Evolutionary conservation across 192 early-diverging fungal species (phyloP).

Genomic region (Podila epicladia): DNA sequence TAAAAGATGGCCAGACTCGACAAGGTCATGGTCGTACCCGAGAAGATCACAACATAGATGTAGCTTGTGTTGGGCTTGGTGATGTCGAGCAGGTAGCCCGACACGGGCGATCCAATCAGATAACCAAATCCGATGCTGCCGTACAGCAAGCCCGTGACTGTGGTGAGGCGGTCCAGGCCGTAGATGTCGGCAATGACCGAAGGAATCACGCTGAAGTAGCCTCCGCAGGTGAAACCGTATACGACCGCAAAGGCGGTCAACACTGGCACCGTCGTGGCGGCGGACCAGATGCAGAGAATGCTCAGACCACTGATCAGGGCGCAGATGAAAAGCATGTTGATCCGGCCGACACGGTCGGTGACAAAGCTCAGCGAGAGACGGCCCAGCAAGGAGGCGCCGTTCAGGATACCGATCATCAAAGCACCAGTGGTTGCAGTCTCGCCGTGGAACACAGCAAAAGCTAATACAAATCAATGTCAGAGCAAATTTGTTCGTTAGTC

Average conservation of each 20-base stretch:
- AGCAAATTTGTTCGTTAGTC: not conserved
- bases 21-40: slow-evolving; percentile 37
- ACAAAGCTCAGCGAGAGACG: slow-evolving; percentile 44
- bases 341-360: slow-evolving; percentile 49
- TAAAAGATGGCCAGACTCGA: slow-evolving; percentile 46
- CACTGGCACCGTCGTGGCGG: slow-evolving; percentile 22
- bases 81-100: slow-evolving; percentile 36
- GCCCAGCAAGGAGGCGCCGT: slow-evolving; percentile 44
- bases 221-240: slow-evolving; percentile 51
- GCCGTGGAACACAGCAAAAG: slow-evolving; percentile 39
- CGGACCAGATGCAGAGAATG: slow-evolving; percentile 47
- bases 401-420: slow-evolving; percentile 51
- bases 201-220: slow-evolving; percentile 42
- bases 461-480: slow-evolving; percentile 13
- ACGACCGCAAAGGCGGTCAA: slow-evolving; percentile 37
- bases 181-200: slow-evolving; percentile 50
- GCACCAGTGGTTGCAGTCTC: slow-evolving; percentile 49
- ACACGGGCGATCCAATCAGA: slow-evolving; percentile 43
- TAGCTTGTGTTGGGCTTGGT: slow-evolving; percentile 41
- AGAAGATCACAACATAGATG: slow-evolving; percentile 45
- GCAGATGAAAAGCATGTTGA: slow-evolving; percentile 54
- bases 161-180: slow-evolving; percentile 40
- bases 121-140: slow-evolving; percentile 47
- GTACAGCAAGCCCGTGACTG: slow-evolving; percentile 41
- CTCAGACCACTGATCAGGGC: slow-evolving; percentile 44